These are phyloP conservation scores for Ramaria sp. DNA, from an alignment of 768 basidiomycete species.

Conservation along the genomic window DNA sequence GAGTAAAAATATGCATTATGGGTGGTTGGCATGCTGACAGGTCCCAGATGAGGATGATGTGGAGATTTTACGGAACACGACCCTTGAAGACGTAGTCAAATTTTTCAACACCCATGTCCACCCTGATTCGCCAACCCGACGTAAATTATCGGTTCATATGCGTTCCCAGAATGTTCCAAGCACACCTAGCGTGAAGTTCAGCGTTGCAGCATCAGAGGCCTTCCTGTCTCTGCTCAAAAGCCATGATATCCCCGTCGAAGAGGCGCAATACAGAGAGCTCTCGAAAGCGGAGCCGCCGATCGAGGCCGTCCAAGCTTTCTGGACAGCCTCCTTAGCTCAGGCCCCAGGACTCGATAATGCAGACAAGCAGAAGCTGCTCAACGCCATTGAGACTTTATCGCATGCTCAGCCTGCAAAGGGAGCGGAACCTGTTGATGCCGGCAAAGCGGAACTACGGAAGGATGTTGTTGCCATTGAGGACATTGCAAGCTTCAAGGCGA, in stretches of 20 bases:
- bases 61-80: constrained; percentile 46
- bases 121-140: constrained; percentile 53
- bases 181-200: constrained; percentile 43
- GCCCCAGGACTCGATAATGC: constrained; percentile 23
- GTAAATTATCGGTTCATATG: constrained; percentile 81
- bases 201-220: constrained; percentile 48
- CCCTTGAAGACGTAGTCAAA: constrained; percentile 62
- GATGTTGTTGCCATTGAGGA: constrained; percentile 55
- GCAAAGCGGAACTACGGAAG: constrained; percentile 31
- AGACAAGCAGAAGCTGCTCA: constrained; percentile 36
- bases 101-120: constrained; percentile 65
- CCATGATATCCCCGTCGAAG: constrained; percentile 38
- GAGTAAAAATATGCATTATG: constrained; percentile 21
- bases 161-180: constrained; percentile 40
- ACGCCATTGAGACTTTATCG: constrained; percentile 46
- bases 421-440: constrained; percentile 8
- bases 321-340: constrained; percentile 32
- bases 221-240: constrained; percentile 45
- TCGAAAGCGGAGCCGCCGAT: constrained; percentile 44
- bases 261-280: constrained; percentile 39
- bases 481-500: constrained; percentile 51
- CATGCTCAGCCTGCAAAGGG: constrained; percentile 36
- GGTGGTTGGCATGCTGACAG: background rate
- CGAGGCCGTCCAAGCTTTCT: constrained; percentile 54
- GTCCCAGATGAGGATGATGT: constrained; percentile 64